Percentiles rank a stretch among this genome's conserved stretches.
These are phyloP conservation scores for Fraxinus nigra DNA, from an alignment of 305 asterid genomes.

Conservation along the genomic window DNA sequence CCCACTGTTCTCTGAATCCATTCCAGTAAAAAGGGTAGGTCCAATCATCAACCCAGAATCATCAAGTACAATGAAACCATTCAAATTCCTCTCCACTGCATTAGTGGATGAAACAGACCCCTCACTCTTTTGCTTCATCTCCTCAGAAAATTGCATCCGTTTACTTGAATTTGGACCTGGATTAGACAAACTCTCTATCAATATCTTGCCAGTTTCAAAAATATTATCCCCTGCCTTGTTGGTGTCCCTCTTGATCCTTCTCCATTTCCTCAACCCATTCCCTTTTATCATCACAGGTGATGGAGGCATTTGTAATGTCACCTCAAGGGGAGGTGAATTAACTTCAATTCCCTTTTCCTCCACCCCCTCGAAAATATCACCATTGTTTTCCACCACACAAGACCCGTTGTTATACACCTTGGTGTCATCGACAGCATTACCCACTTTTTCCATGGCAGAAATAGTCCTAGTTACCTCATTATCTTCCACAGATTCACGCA, in stretches of 20 bases:
- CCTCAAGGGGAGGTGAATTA: conserved; percentile 12
- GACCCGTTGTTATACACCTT: conserved; percentile 28
- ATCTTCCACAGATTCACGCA: conserved; percentile 33
- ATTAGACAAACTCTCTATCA: conserved; percentile 33
- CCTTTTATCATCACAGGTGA: conserved; percentile 33
- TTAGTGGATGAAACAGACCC: conserved; percentile 55
- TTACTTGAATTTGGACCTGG: conserved; percentile 29
- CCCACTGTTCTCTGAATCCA: conserved; percentile 67
- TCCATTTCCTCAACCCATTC: conserved; percentile 49
- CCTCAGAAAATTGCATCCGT: conserved; percentile 35
- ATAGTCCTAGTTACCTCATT: conserved; percentile 23
- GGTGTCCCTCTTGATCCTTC: conserved; percentile 40
- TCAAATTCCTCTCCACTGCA: conserved; percentile 33
- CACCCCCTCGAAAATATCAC: conserved; percentile 6
- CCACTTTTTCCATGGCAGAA: conserved; percentile 19
- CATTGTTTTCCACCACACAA: conserved; percentile 12
- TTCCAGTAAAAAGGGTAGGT: conserved; percentile 33
- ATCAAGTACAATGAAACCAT: conserved; percentile 30
- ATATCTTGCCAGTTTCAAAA: conserved; percentile 26
- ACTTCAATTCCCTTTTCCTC: conserved; percentile 17
- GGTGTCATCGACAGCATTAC: conserved; percentile 14
- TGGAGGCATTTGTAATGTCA: background rate
- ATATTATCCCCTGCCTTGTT: conserved; percentile 23
- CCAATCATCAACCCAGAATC: conserved; percentile 31
- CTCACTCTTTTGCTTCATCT: conserved; percentile 42